Evolutionary conservation across 257 asterid genomes (phyloP).

Genomic region (Knoxia roxburghii): DNA sequence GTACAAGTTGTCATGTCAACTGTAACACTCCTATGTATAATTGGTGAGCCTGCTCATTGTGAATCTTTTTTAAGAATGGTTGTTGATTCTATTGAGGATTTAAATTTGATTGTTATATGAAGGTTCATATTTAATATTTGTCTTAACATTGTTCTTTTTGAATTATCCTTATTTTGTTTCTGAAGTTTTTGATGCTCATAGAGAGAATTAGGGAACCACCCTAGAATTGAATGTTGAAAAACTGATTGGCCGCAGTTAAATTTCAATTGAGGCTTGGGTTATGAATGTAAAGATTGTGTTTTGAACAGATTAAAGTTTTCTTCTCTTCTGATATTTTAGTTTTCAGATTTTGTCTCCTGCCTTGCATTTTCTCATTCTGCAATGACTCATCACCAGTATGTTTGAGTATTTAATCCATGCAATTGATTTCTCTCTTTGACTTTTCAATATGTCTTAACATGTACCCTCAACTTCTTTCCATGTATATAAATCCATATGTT

Average conservation of each 20-base stretch:
- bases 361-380: background rate
- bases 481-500: background rate
- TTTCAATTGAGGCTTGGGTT: background rate
- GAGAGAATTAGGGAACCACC: background rate
- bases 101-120: background rate
- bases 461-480: background rate
- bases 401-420: background rate
- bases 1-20: slow-evolving; percentile 50
- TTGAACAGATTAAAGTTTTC: background rate
- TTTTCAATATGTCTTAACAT: background rate
- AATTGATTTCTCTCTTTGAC: background rate
- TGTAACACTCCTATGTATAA: slow-evolving; percentile 50
- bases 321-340: background rate
- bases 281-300: background rate
- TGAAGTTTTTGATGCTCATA: background rate
- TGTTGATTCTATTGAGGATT: too few relatives aligned
- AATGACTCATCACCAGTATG: background rate
- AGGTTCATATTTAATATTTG: too few relatives aligned
- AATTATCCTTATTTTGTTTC: background rate
- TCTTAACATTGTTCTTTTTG: too few relatives aligned
- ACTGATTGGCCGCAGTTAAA: background rate
- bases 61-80: background rate
- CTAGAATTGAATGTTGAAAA: too few relatives aligned
- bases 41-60: slow-evolving; percentile 53
- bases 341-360: background rate